These are phyloP conservation scores for Rostrohypoxylon terebratum DNA, from an alignment of 495 filamentous ascomycete species.

Conservation along the genomic window DNA sequence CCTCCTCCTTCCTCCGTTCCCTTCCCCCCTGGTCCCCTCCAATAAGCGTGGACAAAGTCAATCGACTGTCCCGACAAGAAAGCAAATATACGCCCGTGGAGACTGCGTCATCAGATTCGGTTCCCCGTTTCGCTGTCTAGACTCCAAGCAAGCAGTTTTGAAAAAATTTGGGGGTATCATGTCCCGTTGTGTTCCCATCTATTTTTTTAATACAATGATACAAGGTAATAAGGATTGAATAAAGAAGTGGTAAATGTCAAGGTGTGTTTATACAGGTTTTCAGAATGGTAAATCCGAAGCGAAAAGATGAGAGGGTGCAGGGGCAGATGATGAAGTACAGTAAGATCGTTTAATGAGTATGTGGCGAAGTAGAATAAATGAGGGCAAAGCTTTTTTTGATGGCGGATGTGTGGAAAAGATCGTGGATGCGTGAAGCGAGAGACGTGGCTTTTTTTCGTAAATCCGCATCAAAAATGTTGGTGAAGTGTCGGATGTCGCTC, in stretches of 20 bases:
- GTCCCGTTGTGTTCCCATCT: constrained; percentile 43
- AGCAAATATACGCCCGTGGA: constrained; percentile 26
- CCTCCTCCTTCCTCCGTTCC: neutral
- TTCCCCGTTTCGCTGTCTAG: constrained; percentile 11
- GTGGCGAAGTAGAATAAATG: constrained; percentile 23
- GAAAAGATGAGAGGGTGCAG: constrained; percentile 9
- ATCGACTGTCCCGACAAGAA: constrained; percentile 22
- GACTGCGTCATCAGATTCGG: constrained; percentile 30
- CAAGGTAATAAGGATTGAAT: constrained; percentile 22
- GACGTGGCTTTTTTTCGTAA: constrained; percentile 21
- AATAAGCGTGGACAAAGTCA: neutral
- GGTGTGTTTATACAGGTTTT: constrained; percentile 29
- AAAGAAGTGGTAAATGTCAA: constrained; percentile 26
- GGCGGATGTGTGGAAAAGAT: constrained; percentile 19
- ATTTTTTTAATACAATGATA: constrained; percentile 30
- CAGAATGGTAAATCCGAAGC: constrained; percentile 13
- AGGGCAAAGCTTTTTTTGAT: neutral
- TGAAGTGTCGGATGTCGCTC: constrained; percentile 17
- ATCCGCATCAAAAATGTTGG: constrained; percentile 15
- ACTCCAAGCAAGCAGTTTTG: constrained; percentile 44
- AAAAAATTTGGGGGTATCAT: constrained; percentile 42
- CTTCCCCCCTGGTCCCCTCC: constrained; percentile 1
- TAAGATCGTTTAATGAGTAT: constrained; percentile 9
- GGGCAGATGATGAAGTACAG: constrained; percentile 7
- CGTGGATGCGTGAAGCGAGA: constrained; percentile 6